Evolutionary conservation across 306 rosid genomes (phyloP).

Genomic region (Potentilla sterilis): DNA sequence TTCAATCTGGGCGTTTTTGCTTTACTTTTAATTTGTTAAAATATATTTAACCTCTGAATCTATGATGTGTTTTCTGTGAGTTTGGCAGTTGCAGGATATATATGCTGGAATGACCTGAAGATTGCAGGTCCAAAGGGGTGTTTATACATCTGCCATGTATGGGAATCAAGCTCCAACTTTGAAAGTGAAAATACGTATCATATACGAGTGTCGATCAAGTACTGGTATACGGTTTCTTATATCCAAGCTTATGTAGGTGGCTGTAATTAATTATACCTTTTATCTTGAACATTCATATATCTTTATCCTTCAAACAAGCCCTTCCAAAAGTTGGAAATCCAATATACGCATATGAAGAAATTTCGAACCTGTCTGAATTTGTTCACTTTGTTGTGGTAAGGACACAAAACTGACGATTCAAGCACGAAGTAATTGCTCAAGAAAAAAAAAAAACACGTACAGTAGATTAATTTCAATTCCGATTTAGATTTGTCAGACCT

Average conservation of each 20-base stretch:
- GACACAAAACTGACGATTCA: neutral
- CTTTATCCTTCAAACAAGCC: neutral
- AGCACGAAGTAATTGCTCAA: neutral
- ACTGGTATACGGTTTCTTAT: neutral
- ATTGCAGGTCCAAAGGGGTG: neutral
- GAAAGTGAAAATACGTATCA: neutral
- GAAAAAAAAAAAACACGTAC: too few relatives aligned
- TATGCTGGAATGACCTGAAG: neutral
- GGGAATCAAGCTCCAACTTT: neutral
- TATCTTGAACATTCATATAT: too few relatives aligned
- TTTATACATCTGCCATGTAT: neutral
- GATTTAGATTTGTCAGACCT: too few relatives aligned
- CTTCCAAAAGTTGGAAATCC: neutral
- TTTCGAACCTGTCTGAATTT: neutral
- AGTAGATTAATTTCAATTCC: too few relatives aligned
- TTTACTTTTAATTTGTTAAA: neutral
- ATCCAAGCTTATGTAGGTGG: neutral
- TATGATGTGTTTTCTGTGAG: neutral
- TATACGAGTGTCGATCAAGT: neutral
- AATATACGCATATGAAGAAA: neutral
- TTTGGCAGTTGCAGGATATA: neutral
- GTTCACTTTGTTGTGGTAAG: neutral
- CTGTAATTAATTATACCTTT: neutral
- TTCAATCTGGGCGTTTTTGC: neutral
- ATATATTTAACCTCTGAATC: neutral